Evolutionary conservation across 1,284 basidiomycete genomes (phyloP).

Genomic region (Cryptococcus sp.): DNA sequence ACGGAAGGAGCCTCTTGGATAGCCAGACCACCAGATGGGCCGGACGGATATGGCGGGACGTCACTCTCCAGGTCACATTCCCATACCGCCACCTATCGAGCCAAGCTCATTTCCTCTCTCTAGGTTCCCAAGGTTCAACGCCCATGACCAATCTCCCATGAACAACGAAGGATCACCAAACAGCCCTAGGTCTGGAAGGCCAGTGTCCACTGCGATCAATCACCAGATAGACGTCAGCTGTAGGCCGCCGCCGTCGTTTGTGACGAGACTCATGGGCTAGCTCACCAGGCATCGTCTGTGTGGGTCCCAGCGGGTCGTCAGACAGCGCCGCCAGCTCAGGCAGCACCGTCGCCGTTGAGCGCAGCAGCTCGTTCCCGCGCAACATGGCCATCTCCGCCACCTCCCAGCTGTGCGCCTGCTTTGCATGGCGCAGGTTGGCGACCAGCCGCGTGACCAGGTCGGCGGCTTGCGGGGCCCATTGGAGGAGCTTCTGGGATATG

Average conservation of each 20-base stretch:
- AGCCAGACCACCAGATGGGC: no score
- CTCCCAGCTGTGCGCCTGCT: slow-evolving; percentile 3
- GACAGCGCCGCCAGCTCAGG: neutral
- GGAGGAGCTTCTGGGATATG: neutral
- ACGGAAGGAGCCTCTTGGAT: no score
- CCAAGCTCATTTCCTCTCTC: neutral
- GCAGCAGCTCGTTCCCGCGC: slow-evolving; percentile 4
- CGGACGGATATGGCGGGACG: no score
- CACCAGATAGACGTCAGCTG: neutral
- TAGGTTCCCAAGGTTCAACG: slow-evolving; percentile 3
- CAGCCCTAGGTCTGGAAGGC: neutral
- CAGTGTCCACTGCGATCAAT: neutral
- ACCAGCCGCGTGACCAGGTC: neutral
- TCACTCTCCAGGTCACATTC: neutral
- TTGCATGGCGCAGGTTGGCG: neutral
- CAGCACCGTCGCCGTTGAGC: neutral
- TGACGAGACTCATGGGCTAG: no score
- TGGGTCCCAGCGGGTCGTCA: neutral
- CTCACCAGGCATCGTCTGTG: neutral
- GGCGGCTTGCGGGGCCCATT: neutral
- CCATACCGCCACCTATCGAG: neutral
- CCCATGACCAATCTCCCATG: slow-evolving; percentile 4
- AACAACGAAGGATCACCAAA: neutral
- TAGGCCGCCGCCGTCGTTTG: no score
- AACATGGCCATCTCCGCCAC: slow-evolving; percentile 8